Percentiles rank a stretch among this genome's conserved stretches.
Conservation (phyloP, 2,329 filamentous ascomycete genomes). For the Talaromyces sp. region DNA sequence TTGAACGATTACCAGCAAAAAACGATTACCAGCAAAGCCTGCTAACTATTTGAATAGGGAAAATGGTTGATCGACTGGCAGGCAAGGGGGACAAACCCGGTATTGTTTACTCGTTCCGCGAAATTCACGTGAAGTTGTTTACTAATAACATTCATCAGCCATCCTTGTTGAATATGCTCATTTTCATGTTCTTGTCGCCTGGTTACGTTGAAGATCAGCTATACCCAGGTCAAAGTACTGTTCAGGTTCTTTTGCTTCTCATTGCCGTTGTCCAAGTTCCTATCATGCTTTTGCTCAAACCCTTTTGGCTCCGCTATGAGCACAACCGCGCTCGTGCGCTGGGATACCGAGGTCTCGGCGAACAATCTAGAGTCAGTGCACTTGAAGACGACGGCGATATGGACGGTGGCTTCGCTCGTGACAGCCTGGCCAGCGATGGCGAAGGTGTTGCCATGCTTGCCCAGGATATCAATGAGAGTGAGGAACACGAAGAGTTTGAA, state of each 20-base stretch:
- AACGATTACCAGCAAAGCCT: no score
- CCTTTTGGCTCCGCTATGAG: conserved; percentile 91
- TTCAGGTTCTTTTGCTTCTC: conserved; percentile 79
- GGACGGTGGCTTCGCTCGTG: conserved; percentile 61
- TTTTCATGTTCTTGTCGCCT: conserved; percentile 97
- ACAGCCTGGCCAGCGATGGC: conserved; percentile 72
- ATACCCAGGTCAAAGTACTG: conserved; percentile 72
- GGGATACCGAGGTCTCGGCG: conserved; percentile 91
- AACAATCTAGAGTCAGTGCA: conserved; percentile 83
- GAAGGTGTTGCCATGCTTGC: conserved; percentile 88
- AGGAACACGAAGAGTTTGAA: conserved; percentile 94
- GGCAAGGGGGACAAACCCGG: conserved; percentile 65
- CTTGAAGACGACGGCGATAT: conserved; percentile 85
- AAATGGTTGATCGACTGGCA: conserved; percentile 95
- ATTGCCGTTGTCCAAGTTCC: conserved; percentile 86
- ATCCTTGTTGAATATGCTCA: conserved; percentile 88
- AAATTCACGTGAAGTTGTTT: background rate
- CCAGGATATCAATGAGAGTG: conserved; percentile 72
- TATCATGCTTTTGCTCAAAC: conserved; percentile 89
- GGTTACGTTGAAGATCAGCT: conserved; percentile 70
- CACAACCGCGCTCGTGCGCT: conserved; percentile 84
- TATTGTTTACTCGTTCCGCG: background rate
- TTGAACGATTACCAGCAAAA: no score
- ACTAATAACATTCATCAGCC: no score
- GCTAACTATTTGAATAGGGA: conserved; percentile 52